These are phyloP conservation scores for Scleroderma citrinum DNA, from an alignment of 768 basidiomycete species.

Conservation along the genomic window DNA sequence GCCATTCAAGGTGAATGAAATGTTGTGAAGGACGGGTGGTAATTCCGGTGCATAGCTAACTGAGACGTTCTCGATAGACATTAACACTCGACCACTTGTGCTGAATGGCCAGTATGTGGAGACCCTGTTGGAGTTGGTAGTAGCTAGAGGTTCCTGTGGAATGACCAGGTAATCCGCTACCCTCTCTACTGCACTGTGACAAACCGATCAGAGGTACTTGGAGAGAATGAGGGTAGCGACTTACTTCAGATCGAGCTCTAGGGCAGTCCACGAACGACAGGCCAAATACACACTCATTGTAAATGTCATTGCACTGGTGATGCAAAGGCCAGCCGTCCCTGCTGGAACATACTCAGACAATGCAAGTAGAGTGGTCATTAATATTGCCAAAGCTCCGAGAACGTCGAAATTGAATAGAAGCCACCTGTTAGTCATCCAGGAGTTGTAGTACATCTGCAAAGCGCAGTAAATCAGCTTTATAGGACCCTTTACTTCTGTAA, in stretches of 20 bases:
- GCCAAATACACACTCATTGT: conserved; percentile 40
- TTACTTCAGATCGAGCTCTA: conserved; percentile 65
- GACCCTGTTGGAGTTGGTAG: conserved; percentile 67
- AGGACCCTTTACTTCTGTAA: neutral
- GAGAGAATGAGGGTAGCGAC: conserved; percentile 19
- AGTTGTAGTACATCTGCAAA: conserved; percentile 37
- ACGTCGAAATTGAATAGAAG: conserved; percentile 48
- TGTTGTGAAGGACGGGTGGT: conserved; percentile 68
- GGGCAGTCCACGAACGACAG: conserved; percentile 37
- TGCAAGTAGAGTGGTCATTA: conserved; percentile 45
- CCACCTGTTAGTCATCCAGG: conserved; percentile 51
- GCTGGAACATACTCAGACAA: conserved; percentile 34
- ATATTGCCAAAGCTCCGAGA: conserved; percentile 42
- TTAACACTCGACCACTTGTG: conserved; percentile 47
- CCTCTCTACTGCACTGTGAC: conserved; percentile 75
- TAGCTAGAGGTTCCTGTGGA: conserved; percentile 77
- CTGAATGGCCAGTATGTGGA: conserved; percentile 94
- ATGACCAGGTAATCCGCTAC: conserved; percentile 87
- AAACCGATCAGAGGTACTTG: conserved; percentile 6
- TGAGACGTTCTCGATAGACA: conserved; percentile 69
- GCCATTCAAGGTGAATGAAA: conserved; percentile 68
- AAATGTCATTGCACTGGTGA: conserved; percentile 48
- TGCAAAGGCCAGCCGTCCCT: conserved; percentile 36
- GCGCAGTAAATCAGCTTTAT: neutral
- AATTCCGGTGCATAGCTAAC: conserved; percentile 83